Base-by-base conservation (phyloP, 345 rosid species). In the Conringia planisiliqua region DNA sequence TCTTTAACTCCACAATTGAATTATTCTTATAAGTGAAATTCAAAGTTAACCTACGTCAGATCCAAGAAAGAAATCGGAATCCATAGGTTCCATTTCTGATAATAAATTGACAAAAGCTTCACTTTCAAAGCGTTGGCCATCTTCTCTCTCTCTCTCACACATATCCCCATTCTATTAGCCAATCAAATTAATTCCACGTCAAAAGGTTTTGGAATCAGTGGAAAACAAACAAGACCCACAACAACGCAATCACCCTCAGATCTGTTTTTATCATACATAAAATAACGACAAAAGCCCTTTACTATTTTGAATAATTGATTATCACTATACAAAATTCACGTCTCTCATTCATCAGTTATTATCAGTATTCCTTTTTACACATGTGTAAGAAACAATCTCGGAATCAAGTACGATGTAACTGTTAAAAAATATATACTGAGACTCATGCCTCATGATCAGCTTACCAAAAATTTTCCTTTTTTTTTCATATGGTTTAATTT, bases 161-260 rank as follows among this genome's bases (percentile, higher is more conserved):
- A 57, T n/a, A n/a, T n/a, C n/a, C n/a, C n/a, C n/a, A 40, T 67
- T 60, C 12, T 68, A 10, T 39, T 30, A 68, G 63, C 79, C 63
- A 75, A 75, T 68, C 74, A 75, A 32, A 68, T 22, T 6, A 38
- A 16, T 68, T 60, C 54, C 56, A 30, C 69, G 46, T 61, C 69
- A 30, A 67, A 60, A 68, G 18, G 27, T 75, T 75, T 75, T 68
- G 73, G 70, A 68, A 68, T 68, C 70, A 75, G 63, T 68, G 64
- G 68, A 68, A 75, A 75, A 52, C 74, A 75, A 52, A 75, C 47
- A 51, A 75, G 69, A 59, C 74, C 79, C 68, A 68, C 79, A 58
- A 60, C 74, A 67, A 61, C 20, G 51, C 74, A 39, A 61, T 61
- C 74, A 68, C 55, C 69, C 48, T 30, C 72, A 74, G 43, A 59